A percentile compares a stretch with the other conserved stretches of the same genome.
phyloP scores from a whole-genome alignment of 352 stramenopile species.

The Globisporangium splendens region DNA sequence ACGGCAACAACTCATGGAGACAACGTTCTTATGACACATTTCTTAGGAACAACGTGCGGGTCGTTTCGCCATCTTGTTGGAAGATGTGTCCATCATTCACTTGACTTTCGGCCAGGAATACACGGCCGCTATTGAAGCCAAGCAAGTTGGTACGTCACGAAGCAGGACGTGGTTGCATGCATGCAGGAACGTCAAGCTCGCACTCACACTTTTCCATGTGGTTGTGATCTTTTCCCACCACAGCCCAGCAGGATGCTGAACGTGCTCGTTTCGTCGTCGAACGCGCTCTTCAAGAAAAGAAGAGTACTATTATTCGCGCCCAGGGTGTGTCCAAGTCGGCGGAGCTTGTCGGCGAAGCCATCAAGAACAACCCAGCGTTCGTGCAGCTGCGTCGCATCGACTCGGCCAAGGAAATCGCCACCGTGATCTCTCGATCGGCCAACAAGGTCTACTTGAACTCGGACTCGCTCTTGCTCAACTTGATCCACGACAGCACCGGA shows the following conservation, averaged over 20 bases:
- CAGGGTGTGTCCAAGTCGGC: constrained; percentile 98
- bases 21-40: constrained; percentile 9
- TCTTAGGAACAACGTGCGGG: constrained; percentile 76
- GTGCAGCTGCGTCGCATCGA: constrained; percentile 99
- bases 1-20: constrained; percentile 12
- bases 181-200: neutral
- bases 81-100: constrained; percentile 99
- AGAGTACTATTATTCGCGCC: constrained; percentile 96
- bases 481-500: constrained; percentile 76
- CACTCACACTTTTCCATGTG: neutral
- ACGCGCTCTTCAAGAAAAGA: constrained; percentile 98
- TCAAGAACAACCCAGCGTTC: constrained; percentile 99
- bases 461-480: constrained; percentile 97
- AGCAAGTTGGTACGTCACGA: constrained; percentile 91
- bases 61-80: constrained; percentile 93
- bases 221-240: constrained; percentile 1
- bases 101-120: constrained; percentile 99
- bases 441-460: constrained; percentile 99
- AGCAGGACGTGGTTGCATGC: too few relatives aligned
- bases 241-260: constrained; percentile 98
- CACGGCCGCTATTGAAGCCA: constrained; percentile 98
- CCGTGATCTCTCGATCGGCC: constrained; percentile 91
- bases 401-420: constrained; percentile 98
- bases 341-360: constrained; percentile 96
- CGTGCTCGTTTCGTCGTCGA: constrained; percentile 98